Evolutionary conservation across 192 early-diverging fungal genomes (phyloP).

Genomic region (Allomyces macrogynus): DNA sequence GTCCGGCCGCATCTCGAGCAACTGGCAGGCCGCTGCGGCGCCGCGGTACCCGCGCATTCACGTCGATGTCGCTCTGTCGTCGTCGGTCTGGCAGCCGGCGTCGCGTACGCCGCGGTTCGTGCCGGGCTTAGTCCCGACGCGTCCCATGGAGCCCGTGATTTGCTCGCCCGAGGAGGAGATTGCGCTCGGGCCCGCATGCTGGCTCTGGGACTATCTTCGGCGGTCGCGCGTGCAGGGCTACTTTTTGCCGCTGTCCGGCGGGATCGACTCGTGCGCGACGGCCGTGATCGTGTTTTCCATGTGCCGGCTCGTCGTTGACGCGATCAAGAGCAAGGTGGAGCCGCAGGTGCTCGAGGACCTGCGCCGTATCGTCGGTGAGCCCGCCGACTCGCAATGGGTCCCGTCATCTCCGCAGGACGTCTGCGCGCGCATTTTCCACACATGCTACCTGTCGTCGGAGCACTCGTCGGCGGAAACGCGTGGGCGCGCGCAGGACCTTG

Average conservation of each 20-base stretch:
- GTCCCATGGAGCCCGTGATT: conserved; percentile 13
- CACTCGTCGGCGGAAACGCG: conserved; percentile 81
- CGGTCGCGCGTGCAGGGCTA: conserved; percentile 72
- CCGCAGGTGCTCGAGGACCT: conserved; percentile 53
- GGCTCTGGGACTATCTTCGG: conserved; percentile 98
- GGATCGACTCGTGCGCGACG: conserved; percentile 88
- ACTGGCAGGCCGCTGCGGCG: conserved; percentile 52
- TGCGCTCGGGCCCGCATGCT: conserved; percentile 84
- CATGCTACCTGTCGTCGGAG: conserved; percentile 84
- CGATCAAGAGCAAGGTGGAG: conserved; percentile 23
- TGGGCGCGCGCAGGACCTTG: conserved; percentile 53
- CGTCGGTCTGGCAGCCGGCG: conserved; percentile 7
- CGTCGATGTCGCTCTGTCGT: conserved; percentile 31
- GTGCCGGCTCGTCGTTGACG: conserved; percentile 59
- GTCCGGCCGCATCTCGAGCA: conserved; percentile 43
- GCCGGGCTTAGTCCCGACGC: conserved; percentile 10
- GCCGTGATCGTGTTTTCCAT: conserved; percentile 78
- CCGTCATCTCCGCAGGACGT: conserved; percentile 61
- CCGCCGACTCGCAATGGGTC: conserved; percentile 40
- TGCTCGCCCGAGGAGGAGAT: conserved; percentile 80
- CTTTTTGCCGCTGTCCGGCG: conserved; percentile 90
- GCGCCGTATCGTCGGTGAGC: conserved; percentile 35
- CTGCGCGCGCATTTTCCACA: conserved; percentile 58
- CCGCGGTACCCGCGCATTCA: conserved; percentile 44
- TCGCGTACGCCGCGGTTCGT: conserved; percentile 13